Base-by-base conservation (phyloP, 768 basidiomycete species). In the Boletus barrowsii region DNA sequence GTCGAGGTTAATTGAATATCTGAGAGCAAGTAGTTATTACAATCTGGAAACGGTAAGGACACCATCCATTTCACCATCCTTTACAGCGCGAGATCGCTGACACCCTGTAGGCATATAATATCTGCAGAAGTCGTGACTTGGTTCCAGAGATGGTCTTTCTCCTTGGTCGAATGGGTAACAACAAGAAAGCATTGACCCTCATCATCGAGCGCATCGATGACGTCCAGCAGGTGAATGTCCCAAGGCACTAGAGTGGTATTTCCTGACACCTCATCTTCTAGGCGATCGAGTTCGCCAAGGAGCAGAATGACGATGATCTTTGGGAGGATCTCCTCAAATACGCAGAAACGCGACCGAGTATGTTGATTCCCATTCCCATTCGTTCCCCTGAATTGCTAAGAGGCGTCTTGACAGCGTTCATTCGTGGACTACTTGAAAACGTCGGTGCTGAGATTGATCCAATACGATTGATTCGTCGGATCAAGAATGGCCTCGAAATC, bases 231-330 rank as follows among this genome's bases (percentile, higher is more conserved):
- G 95, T 89, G 65, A 48, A 83, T 71, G 4, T 20, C 13, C 47
- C 17, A 1, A 24, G 11, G 9, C 5, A 11, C 51, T 8, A n/a
- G 18, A 14, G n/a, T 37, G 17, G 7, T 41, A 2, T 30, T 11
- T 42, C 43, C 44, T 60, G 18, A 65, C 45, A 33, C 2, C 14
- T 18, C 30, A 10, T 33, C 20, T 33, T 36, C 1, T 42, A 93
- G 92, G 93, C 96, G 4, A 98, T 99, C 63, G 96, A 98, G 54
- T 99, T 99, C 58, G 96, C 95, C 3, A 96, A 95, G 64, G 94
- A 98, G 68, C 96, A 98, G 69, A 88, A 86, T 49, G 97, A 98
- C 58, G 88, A 94, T 56, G 97, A 98, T 68, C 82, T 99, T 0
- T 99, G 96, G 97, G 96, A 98, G 63, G 96, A 98, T 67, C 79